phyloP scores from a whole-genome alignment of 805 yeast species.

The Myxozyma udenii region DNA sequence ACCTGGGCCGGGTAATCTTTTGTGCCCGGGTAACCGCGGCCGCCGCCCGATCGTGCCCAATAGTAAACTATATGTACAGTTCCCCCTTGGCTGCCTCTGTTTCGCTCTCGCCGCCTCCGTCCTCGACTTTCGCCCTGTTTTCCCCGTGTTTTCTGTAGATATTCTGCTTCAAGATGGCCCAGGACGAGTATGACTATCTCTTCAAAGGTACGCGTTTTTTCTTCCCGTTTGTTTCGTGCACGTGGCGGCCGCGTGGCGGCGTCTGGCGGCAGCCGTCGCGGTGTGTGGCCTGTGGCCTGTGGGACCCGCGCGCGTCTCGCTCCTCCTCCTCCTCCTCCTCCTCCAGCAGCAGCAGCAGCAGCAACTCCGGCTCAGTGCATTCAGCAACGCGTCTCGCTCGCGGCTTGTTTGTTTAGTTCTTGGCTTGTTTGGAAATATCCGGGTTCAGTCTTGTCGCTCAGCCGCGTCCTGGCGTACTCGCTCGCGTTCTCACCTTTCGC shows the following conservation, averaged over 20 bases:
- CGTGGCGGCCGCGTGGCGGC: not conserved
- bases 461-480: no score
- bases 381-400: no score
- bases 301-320: no score
- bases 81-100: not conserved
- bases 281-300: no score
- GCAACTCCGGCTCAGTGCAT: not conserved
- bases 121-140: not conserved
- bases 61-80: no score
- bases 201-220: slow-evolving; percentile 53
- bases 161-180: slow-evolving; percentile 29
- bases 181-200: slow-evolving; percentile 83
- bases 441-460: no score
- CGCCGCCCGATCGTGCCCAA: not conserved
- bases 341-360: not conserved
- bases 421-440: no score
- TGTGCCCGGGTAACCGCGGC: not conserved
- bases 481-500: no score
- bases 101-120: not conserved
- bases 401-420: no score
- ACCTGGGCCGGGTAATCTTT: no score
- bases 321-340: no score
- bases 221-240: not conserved
- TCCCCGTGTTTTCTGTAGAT: not conserved
- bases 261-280: not conserved